phyloP scores from a whole-genome alignment of 2,329 filamentous ascomycete genomes.

The Plenodomus biglobosus region DNA sequence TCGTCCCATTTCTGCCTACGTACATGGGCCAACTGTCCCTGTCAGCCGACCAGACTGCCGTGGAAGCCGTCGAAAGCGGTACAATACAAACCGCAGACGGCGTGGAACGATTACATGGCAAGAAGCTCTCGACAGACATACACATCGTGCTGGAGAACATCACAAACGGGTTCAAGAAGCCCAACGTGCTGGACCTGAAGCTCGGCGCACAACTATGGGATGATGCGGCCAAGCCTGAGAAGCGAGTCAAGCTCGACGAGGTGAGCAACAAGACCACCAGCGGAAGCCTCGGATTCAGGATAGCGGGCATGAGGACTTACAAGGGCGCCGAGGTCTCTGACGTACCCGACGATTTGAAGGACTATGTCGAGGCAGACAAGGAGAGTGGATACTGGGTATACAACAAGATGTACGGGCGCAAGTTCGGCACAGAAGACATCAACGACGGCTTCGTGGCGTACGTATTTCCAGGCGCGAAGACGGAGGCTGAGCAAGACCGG shows the following conservation, averaged over 20 bases:
- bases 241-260: constrained; percentile 61
- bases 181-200: constrained; percentile 93
- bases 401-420: constrained; percentile 67
- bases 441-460: constrained; percentile 61
- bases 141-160: constrained; percentile 86
- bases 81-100: constrained; percentile 31
- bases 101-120: constrained; percentile 53
- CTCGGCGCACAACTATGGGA: constrained; percentile 85
- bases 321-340: constrained; percentile 29
- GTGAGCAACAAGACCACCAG: constrained; percentile 62
- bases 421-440: constrained; percentile 57
- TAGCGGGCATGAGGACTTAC: constrained; percentile 67
- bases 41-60: constrained; percentile 21
- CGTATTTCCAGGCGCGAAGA: constrained; percentile 47
- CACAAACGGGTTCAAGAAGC: constrained; percentile 74
- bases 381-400: constrained; percentile 60
- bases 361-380: constrained; percentile 45
- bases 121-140: constrained; percentile 71
- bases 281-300: constrained; percentile 61
- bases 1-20: constrained; percentile 78
- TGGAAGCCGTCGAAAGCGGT: constrained; percentile 25
- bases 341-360: constrained; percentile 30
- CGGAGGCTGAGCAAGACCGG: constrained; percentile 30
- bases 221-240: constrained; percentile 63
- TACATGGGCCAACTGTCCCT: constrained; percentile 80